Evolutionary conservation across 1,284 basidiomycete genomes (phyloP).

Genomic region (Sanghuangporus weigelae): DNA sequence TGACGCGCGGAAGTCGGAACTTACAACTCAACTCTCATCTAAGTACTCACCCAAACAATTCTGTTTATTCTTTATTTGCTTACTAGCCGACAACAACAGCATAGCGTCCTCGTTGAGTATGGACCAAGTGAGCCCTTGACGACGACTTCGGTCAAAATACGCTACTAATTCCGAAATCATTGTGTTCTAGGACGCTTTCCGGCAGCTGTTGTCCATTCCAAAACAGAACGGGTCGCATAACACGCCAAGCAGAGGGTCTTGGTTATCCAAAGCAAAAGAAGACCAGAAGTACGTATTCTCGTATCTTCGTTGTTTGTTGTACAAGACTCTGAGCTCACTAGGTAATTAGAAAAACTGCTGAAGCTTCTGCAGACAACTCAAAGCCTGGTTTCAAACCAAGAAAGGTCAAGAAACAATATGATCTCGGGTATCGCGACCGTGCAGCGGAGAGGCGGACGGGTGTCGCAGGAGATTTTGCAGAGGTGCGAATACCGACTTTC

Average conservation of each 20-base stretch:
- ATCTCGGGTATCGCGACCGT: slow-evolving; percentile 59
- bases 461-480: slow-evolving; percentile 60
- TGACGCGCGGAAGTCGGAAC: neutral
- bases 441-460: slow-evolving; percentile 64
- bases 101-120: neutral
- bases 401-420: slow-evolving; percentile 57
- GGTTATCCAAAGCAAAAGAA: slow-evolving; percentile 8
- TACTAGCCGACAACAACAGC: neutral
- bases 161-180: neutral
- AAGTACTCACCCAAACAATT: neutral
- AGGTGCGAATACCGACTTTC: slow-evolving; percentile 35
- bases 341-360: slow-evolving; percentile 27
- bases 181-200: slow-evolving; percentile 35
- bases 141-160: neutral
- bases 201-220: slow-evolving; percentile 28
- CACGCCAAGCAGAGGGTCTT: slow-evolving; percentile 4
- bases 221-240: slow-evolving; percentile 21
- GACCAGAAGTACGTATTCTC: slow-evolving; percentile 17
- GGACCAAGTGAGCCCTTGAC: slow-evolving; percentile 13
- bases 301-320: neutral
- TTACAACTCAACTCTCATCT: neutral
- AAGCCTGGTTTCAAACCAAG: slow-evolving; percentile 69
- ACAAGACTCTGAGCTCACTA: neutral
- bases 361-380: slow-evolving; percentile 36
- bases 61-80: neutral